These are phyloP conservation scores for Zizania palustris DNA, from an alignment of 202 grass and related monocot species.

Conservation along the genomic window DNA sequence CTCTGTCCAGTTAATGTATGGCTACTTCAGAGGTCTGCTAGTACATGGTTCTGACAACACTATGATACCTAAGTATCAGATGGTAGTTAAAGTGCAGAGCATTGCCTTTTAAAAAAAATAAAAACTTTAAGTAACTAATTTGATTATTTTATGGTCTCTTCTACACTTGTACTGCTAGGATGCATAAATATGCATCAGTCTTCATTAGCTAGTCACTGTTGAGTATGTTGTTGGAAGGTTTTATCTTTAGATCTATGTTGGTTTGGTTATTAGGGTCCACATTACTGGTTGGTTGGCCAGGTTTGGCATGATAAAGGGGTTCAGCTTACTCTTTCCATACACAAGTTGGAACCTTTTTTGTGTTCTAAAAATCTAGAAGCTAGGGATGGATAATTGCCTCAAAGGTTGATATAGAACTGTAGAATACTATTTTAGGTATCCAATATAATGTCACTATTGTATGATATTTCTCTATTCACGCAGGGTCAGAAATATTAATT, in stretches of 20 bases:
- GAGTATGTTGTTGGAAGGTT: background rate
- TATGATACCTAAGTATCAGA: background rate
- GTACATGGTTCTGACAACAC: background rate
- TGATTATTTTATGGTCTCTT: background rate
- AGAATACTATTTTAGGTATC: constrained; percentile 3
- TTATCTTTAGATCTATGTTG: background rate
- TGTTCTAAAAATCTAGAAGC: constrained; percentile 27
- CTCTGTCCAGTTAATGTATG: background rate
- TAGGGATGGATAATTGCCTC: background rate
- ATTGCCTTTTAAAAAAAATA: background rate
- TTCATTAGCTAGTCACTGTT: background rate
- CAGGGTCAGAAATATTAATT: background rate
- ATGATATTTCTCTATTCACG: background rate
- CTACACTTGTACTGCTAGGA: background rate
- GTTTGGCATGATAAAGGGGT: background rate
- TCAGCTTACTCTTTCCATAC: background rate
- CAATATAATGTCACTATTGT: background rate
- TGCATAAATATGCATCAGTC: background rate
- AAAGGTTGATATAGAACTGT: background rate
- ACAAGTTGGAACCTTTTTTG: background rate
- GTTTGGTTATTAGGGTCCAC: background rate
- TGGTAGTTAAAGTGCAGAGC: background rate
- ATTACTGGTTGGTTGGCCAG: constrained; percentile 18
- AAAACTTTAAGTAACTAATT: background rate
- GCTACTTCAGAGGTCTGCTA: constrained; percentile 9